phyloP scores from a whole-genome alignment of 2,329 filamentous ascomycete genomes.

The Sporothrix euskadiensis region DNA sequence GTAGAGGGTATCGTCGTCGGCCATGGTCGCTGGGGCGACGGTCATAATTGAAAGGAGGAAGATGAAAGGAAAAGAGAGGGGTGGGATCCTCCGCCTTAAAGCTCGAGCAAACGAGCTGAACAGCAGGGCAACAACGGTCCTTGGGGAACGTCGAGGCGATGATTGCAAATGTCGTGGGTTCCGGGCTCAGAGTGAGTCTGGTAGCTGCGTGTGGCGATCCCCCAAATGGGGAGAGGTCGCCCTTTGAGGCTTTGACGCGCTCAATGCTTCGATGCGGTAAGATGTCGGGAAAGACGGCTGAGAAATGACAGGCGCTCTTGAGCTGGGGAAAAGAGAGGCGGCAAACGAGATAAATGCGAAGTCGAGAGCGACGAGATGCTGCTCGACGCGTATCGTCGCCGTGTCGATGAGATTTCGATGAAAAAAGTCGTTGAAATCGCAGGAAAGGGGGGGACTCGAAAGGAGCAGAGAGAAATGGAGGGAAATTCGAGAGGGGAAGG shows the following conservation, averaged over 20 bases:
- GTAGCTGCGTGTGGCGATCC: constrained; percentile 23
- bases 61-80: background rate
- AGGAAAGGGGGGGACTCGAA: background rate
- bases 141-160: background rate
- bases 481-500: background rate
- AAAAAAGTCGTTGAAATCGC: background rate
- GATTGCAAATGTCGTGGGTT: background rate
- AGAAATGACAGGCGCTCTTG: background rate
- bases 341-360: background rate
- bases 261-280: background rate
- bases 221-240: constrained; percentile 25
- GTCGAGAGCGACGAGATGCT: background rate
- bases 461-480: background rate
- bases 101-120: background rate
- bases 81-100: background rate
- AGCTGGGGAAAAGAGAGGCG: background rate
- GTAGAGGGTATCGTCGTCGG: constrained; percentile 38
- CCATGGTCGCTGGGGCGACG: constrained; percentile 34
- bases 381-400: background rate
- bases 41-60: constrained; percentile 27
- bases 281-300: background rate
- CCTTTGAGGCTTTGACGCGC: background rate
- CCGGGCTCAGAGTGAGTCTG: constrained; percentile 22
- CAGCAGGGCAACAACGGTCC: background rate
- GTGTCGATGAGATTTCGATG: background rate